Conservation (phyloP, 2,329 filamentous ascomycete genomes). For the Microsporum audouinii region DNA sequence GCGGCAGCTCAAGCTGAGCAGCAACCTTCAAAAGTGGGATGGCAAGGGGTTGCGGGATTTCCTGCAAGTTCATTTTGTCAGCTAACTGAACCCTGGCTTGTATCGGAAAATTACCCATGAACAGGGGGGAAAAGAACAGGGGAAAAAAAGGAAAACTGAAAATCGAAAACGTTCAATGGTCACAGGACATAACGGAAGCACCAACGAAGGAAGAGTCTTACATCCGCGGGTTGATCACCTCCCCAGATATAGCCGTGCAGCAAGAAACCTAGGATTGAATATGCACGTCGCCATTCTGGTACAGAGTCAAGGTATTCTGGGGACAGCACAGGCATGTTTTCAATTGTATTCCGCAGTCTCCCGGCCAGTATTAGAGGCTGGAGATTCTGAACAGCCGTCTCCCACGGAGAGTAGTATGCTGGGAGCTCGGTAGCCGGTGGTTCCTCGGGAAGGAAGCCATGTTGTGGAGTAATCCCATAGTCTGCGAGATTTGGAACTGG, state of each 20-base stretch:
- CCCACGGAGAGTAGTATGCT: conserved; percentile 92
- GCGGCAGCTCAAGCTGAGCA: conserved; percentile 67
- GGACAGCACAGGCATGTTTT: conserved; percentile 70
- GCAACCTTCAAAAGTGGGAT: conserved; percentile 71
- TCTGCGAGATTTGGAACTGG: conserved; percentile 49
- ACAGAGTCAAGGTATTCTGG: conserved; percentile 71
- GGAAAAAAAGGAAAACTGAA: neutral
- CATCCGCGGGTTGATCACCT: conserved; percentile 60
- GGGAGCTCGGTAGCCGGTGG: conserved; percentile 69
- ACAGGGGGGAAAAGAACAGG: neutral
- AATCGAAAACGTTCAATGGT: neutral
- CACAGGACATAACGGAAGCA: neutral
- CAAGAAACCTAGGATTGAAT: conserved; percentile 65
- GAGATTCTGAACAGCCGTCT: conserved; percentile 71
- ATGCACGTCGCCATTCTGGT: conserved; percentile 83
- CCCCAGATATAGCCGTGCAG: conserved; percentile 87
- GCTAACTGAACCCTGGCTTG: conserved; percentile 68
- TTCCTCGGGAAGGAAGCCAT: conserved; percentile 80
- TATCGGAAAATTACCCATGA: conserved; percentile 49
- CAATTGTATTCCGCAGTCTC: conserved; percentile 66
- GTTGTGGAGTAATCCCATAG: conserved; percentile 54
- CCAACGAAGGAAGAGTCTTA: conserved; percentile 25
- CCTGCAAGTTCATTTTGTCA: conserved; percentile 26
- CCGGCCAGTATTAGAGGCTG: conserved; percentile 78
- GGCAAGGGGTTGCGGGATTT: conserved; percentile 68